Conservation (phyloP, 495 filamentous ascomycete species). For the Podospora pseudoanserina region DNA sequence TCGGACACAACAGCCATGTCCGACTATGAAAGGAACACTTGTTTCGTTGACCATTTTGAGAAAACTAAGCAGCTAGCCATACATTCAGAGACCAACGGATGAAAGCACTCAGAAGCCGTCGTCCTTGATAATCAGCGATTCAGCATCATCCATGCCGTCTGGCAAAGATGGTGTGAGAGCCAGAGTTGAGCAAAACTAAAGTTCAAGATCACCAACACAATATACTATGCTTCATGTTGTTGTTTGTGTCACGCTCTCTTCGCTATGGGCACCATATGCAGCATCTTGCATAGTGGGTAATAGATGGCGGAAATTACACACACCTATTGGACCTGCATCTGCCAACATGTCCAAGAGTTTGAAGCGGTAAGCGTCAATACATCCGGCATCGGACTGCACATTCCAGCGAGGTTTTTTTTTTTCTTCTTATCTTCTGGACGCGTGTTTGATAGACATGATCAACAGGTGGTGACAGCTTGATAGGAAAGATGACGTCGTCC, state of each 20-base stretch:
- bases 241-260: constrained; percentile 5
- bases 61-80: no score
- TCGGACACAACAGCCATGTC: no score
- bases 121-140: no score
- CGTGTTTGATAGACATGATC: neutral
- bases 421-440: neutral
- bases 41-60: no score
- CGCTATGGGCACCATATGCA: constrained; percentile 2
- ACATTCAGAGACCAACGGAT: no score
- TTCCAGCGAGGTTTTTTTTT: neutral
- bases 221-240: neutral
- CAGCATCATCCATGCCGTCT: no score
- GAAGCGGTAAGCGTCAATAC: neutral
- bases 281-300: constrained; percentile 3
- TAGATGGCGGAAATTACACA: constrained; percentile 10
- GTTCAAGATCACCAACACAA: neutral
- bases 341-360: neutral
- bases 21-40: no score
- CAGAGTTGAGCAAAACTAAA: no score
- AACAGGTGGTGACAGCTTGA: neutral
- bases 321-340: constrained; percentile 1
- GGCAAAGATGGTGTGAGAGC: no score
- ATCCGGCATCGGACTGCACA: neutral
- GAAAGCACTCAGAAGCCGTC: no score
- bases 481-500: neutral